Evolutionary conservation across 306 rosid species (phyloP).

Genomic region (Prunus salicina): DNA sequence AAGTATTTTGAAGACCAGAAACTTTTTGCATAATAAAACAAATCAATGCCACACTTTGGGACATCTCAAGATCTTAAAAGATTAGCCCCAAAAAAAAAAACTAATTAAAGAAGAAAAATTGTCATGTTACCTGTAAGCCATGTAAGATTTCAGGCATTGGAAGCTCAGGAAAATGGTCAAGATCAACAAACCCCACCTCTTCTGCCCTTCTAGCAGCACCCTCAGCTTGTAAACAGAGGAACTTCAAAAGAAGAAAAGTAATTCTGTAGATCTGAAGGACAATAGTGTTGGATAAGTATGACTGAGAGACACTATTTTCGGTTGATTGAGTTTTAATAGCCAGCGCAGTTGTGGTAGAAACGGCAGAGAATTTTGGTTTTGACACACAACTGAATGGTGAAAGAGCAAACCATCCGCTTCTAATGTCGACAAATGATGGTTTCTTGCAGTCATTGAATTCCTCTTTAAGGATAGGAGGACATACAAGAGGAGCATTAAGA

Average conservation of each 20-base stretch:
- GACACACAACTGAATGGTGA: slow-evolving; percentile 64
- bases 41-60: not conserved
- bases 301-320: slow-evolving; percentile 38
- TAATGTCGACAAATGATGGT: slow-evolving; percentile 67
- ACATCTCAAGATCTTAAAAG: not conserved
- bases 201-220: slow-evolving; percentile 88
- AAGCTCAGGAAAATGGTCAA: slow-evolving; percentile 91
- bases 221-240: slow-evolving; percentile 87
- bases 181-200: slow-evolving; percentile 89
- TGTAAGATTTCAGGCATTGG: slow-evolving; percentile 96
- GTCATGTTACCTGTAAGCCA: slow-evolving; percentile 64
- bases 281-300: slow-evolving; percentile 66
- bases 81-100: not conserved
- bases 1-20: not conserved
- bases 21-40: not conserved
- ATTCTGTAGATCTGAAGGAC: slow-evolving; percentile 71
- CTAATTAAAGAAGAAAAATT: not conserved
- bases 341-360: slow-evolving; percentile 41
- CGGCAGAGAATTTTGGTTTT: slow-evolving; percentile 48
- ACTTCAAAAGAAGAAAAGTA: slow-evolving; percentile 71
- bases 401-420: slow-evolving; percentile 85
- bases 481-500: slow-evolving; percentile 52
- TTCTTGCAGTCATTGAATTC: slow-evolving; percentile 63
- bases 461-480: slow-evolving; percentile 76
- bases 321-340: slow-evolving; percentile 46